Evolutionary conservation across 805 yeast species (phyloP), one percentile per base, ranked within the genome.

Genomic region (Yarrowia sp.): DNA sequence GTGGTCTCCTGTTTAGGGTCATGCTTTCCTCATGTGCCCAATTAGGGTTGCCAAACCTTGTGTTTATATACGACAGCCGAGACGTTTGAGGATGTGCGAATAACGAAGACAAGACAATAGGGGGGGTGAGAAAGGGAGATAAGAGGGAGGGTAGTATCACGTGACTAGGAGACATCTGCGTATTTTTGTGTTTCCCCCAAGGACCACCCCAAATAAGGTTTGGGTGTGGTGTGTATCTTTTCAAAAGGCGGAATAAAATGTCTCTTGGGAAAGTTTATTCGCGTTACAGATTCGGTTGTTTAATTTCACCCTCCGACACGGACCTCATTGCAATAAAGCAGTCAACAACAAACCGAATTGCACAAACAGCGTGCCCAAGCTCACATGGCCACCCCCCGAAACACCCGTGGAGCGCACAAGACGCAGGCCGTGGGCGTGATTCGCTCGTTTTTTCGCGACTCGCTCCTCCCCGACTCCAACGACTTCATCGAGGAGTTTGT

Each of bases 211-310:
- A 13, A 13, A 39, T 38, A 31, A n/a, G 31, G 47, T 39, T 55
- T 31, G 9, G 8, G 22, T 17, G 47, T 41, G 39, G 47, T 41
- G 61, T 55, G 47, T 55, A 41, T 41, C 47, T 41, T 51, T 28
- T 39, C 61, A 55, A 55, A 55, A 55, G 61, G 61, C 61, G 61
- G 47, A 55, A 55, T 55, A 55, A 55, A 39, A 55, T 55, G 47
- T 39, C 61, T 39, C 61, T 39, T 31, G 61, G 41, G 61, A 38
- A 53, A 55, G 47, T 14, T 42, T 55, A 55, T 55, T 55, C 60
- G 60, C 60, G 43, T 39, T 51, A 51, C 44, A 48, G 55, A 38
- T 51, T 39, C 43, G 60, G 60, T 38, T 39, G 60, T 38, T 51
- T 39, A 51, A 39, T 55, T 55, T 48, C 55, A 48, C 55, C 41